phyloP scores from a whole-genome alignment of 2,329 filamentous ascomycete species.

The Calonectria honghensis region DNA sequence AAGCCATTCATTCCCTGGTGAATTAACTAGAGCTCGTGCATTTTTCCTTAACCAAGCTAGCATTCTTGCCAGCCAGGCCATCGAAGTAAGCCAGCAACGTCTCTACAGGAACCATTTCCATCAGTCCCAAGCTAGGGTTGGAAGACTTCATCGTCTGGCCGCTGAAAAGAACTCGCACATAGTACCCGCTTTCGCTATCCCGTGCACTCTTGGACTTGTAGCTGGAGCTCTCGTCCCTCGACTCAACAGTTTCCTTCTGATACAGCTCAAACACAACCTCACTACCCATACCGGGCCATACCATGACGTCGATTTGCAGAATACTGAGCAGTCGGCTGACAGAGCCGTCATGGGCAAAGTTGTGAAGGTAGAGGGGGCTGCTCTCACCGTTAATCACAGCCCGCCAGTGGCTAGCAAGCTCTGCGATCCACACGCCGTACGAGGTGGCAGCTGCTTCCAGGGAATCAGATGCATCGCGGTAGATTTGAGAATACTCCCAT shows the following conservation, averaged over 20 bases:
- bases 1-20: not conserved
- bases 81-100: slow-evolving; percentile 82
- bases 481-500: slow-evolving; percentile 88
- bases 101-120: slow-evolving; percentile 83
- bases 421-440: slow-evolving; percentile 84
- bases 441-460: slow-evolving; percentile 77
- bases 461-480: slow-evolving; percentile 79
- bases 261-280: slow-evolving; percentile 87
- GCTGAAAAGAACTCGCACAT: slow-evolving; percentile 82
- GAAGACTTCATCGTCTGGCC: slow-evolving; percentile 81
- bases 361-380: slow-evolving; percentile 78
- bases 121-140: slow-evolving; percentile 78
- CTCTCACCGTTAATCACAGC: slow-evolving; percentile 65
- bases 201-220: not conserved
- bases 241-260: slow-evolving; percentile 57
- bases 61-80: slow-evolving; percentile 76
- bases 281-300: slow-evolving; percentile 88
- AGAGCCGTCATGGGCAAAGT: slow-evolving; percentile 87
- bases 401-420: slow-evolving; percentile 80
- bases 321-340: slow-evolving; percentile 80
- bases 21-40: slow-evolving; percentile 47
- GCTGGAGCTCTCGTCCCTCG: not conserved
- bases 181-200: slow-evolving; percentile 61
- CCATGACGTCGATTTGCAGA: slow-evolving; percentile 81
- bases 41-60: slow-evolving; percentile 63